Evolutionary conservation across 31 red algal genomes (phyloP), one percentile per base, ranked within the genome.

Genomic region (Endocladia muricata): DNA sequence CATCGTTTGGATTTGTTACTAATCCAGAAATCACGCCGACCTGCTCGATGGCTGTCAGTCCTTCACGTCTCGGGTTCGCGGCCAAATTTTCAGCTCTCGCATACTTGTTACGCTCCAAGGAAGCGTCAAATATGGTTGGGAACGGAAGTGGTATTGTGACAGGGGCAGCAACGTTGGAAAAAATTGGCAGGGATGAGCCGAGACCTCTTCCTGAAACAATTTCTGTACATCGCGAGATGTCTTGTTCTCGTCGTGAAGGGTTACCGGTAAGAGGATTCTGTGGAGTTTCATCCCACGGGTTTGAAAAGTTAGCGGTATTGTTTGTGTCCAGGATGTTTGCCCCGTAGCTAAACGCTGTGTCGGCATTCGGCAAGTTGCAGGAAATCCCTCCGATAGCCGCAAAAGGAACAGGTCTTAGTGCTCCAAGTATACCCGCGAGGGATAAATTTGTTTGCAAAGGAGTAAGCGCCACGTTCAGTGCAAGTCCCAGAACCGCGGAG

Each of bases 81-180:
- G 4, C 33, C 7, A 34, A 5, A 34, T 67, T 8, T 37, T 21
- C 23, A 0, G 25, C 23, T 58, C 55, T 5, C 7, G 68, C 6
- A 0, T 3, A 23, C 21, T 5, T 44, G 37, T 72, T 44, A 0
- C 79, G 22, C 30, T 62, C 34, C n/a, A 83, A 58, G 55, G 79
- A 37, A 11, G 34, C 41, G 31, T 83, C 34, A 23, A 83, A 73
- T 3, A 83, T 51, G 33, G 39, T 83, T 40, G 79, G 79, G 55
- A 73, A 73, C 42, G 79, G 79, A 42, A 83, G 52, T 19, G 79
- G 79, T 13, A 83, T n/a, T 39, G 68, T 73, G 57, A 83, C 68
- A 7, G 79, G 79, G 40, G 54, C 39, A 2, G 31, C 23, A 43
- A 73, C 37, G 13, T 57, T 37, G 1, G 11, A 4, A 41, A 59